phyloP scores from a whole-genome alignment of 2,329 filamentous ascomycete species.

The Diaporthe sp. region DNA sequence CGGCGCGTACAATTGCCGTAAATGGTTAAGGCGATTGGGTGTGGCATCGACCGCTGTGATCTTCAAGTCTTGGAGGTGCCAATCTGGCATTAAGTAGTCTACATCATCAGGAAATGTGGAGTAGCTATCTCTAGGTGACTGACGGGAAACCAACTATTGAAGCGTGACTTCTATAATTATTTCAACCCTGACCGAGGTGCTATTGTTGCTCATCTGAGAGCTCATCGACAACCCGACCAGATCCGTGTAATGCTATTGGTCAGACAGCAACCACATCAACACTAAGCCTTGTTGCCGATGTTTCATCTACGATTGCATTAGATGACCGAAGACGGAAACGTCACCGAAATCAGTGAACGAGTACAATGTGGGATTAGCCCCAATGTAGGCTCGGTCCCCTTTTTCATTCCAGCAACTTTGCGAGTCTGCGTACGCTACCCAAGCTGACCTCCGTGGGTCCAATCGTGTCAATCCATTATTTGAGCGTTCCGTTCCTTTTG shows the following conservation, averaged over 20 bases:
- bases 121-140: not conserved
- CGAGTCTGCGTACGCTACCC: not conserved
- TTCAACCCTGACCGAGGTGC: not conserved
- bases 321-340: not conserved
- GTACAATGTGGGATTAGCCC: not conserved
- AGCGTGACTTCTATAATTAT: not conserved
- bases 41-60: not conserved
- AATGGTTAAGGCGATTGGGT: not conserved
- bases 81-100: not conserved
- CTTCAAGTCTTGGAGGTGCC: not conserved
- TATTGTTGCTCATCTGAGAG: not conserved
- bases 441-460: not conserved
- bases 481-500: not conserved
- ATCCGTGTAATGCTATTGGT: constrained; percentile 25
- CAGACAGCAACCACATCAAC: not conserved
- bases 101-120: not conserved
- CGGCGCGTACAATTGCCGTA: constrained; percentile 3
- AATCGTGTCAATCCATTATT: not conserved
- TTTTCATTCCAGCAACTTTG: too few species aligned
- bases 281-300: too few species aligned
- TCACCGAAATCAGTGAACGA: not conserved
- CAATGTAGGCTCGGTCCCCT: too few species aligned
- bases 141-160: not conserved
- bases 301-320: not conserved
- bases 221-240: too few species aligned